phyloP scores from a whole-genome alignment of 2,329 filamentous ascomycete genomes.

The Ophiosphaerella korrae region DNA sequence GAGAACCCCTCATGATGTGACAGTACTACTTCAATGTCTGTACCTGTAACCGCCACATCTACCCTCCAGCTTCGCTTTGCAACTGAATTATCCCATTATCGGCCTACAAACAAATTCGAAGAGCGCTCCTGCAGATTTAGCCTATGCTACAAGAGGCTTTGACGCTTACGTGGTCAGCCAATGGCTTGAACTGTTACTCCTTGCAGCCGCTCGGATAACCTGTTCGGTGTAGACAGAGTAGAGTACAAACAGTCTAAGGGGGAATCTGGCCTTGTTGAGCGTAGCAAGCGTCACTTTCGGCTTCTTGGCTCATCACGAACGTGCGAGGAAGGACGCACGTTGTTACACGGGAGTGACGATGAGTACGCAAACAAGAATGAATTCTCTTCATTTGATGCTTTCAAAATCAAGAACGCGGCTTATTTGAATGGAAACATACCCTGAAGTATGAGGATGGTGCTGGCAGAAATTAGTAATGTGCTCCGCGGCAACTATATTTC shows the following conservation, averaged over 20 bases:
- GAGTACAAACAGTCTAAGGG: conserved; percentile 13
- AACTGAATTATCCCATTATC: conserved; percentile 9
- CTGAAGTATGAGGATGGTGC: no score
- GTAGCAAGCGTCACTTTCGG: conserved; percentile 14
- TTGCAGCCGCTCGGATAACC: conserved; percentile 10
- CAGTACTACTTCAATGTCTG: conserved; percentile 1
- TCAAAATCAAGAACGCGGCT: no score
- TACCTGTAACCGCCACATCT: conserved; percentile 11
- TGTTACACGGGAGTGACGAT: no score
- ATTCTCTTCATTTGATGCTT: no score
- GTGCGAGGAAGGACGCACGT: no score
- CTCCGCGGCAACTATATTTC: no score
- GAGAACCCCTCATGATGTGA: background rate
- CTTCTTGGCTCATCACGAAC: background rate
- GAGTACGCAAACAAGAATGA: no score
- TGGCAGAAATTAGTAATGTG: no score
- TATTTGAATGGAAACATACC: no score
- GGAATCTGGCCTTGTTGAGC: conserved; percentile 18
- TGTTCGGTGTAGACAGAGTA: conserved; percentile 5
- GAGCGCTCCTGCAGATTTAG: conserved; percentile 6
- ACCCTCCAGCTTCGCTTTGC: conserved; percentile 13
- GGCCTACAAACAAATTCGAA: conserved; percentile 6
- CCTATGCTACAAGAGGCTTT: background rate
- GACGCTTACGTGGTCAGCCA: conserved; percentile 11
- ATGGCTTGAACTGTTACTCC: conserved; percentile 7